phyloP scores from a whole-genome alignment of 2,329 filamentous ascomycete species.

The Trichophyton verrucosum region DNA sequence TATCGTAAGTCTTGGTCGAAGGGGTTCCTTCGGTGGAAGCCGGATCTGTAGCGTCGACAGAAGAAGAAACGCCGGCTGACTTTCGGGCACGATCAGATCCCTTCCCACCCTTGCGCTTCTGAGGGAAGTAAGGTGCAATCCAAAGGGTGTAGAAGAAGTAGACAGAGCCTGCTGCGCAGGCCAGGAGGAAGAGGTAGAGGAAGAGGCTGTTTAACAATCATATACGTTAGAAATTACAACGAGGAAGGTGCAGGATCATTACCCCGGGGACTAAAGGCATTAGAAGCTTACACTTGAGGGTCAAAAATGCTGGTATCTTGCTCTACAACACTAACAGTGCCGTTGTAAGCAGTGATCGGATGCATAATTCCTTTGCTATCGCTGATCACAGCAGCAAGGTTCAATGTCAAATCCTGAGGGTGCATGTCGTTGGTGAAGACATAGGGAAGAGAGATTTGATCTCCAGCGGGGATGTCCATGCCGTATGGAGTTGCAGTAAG shows the following conservation, averaged over 20 bases:
- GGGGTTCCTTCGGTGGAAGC: constrained; percentile 57
- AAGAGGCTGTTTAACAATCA: constrained; percentile 57
- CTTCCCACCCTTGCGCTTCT: constrained; percentile 52
- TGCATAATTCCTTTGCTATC: constrained; percentile 56
- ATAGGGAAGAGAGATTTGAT: constrained; percentile 66
- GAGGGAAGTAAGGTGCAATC: constrained; percentile 91
- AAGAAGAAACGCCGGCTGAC: constrained; percentile 52
- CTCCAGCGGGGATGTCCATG: constrained; percentile 60
- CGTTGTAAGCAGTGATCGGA: constrained; percentile 69
- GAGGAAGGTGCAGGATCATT: constrained; percentile 3
- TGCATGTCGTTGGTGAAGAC: constrained; percentile 83
- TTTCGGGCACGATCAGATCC: constrained; percentile 54
- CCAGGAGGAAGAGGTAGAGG: constrained; percentile 83
- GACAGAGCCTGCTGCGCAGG: constrained; percentile 62
- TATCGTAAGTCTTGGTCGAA: constrained; percentile 65
- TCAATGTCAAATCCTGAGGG: constrained; percentile 73
- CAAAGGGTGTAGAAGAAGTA: constrained; percentile 99
- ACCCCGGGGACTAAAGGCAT: not conserved
- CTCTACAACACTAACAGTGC: constrained; percentile 76
- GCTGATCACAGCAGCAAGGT: constrained; percentile 61
- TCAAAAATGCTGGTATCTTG: constrained; percentile 84
- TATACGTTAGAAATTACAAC: constrained; percentile 9
- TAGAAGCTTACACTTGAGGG: constrained; percentile 69
- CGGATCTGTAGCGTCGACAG: constrained; percentile 49
- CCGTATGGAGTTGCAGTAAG: constrained; percentile 66